Percentiles rank a stretch among this genome's conserved stretches.
These are phyloP conservation scores for Fistulinella prunicolor DNA, from an alignment of 768 basidiomycete genomes.

Conservation along the genomic window DNA sequence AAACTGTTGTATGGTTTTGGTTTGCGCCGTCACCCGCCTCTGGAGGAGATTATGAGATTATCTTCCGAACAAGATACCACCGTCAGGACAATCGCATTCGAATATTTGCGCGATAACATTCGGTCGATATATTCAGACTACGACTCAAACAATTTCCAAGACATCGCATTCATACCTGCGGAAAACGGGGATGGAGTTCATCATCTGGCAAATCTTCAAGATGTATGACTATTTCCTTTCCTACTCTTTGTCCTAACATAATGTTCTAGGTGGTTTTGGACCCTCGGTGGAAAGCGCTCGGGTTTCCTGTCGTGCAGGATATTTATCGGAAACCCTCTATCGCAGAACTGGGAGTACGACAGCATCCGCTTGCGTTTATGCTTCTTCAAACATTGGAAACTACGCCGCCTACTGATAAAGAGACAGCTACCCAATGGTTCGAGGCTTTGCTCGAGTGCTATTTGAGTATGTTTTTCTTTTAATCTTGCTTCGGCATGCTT, in stretches of 20 bases:
- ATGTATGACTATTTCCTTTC: too few relatives aligned
- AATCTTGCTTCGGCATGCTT: not conserved
- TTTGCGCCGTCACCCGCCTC: constrained; percentile 58
- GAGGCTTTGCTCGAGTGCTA: constrained; percentile 56
- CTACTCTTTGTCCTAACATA: too few relatives aligned
- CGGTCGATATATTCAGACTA: too few relatives aligned
- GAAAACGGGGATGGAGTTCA: too few relatives aligned
- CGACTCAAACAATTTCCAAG: too few relatives aligned
- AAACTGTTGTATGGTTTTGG: constrained; percentile 75
- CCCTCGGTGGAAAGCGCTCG: constrained; percentile 60
- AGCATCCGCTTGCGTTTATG: constrained; percentile 58
- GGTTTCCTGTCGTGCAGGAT: constrained; percentile 66
- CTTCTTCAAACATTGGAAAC: constrained; percentile 55
- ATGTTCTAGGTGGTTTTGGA: too few relatives aligned
- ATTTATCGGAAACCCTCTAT: constrained; percentile 45
- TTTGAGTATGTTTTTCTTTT: constrained; percentile 39
- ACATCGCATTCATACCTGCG: too few relatives aligned
- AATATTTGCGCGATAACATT: constrained; percentile 51
- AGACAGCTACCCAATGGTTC: constrained; percentile 61
- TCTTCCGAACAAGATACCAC: constrained; percentile 52
- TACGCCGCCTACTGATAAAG: constrained; percentile 50
- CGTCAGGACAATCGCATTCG: constrained; percentile 56
- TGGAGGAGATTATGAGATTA: constrained; percentile 57
- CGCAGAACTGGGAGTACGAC: constrained; percentile 61
- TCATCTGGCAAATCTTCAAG: too few relatives aligned